phyloP scores from a whole-genome alignment of 2,329 filamentous ascomycete species.

The Monilinia fructicola region DNA sequence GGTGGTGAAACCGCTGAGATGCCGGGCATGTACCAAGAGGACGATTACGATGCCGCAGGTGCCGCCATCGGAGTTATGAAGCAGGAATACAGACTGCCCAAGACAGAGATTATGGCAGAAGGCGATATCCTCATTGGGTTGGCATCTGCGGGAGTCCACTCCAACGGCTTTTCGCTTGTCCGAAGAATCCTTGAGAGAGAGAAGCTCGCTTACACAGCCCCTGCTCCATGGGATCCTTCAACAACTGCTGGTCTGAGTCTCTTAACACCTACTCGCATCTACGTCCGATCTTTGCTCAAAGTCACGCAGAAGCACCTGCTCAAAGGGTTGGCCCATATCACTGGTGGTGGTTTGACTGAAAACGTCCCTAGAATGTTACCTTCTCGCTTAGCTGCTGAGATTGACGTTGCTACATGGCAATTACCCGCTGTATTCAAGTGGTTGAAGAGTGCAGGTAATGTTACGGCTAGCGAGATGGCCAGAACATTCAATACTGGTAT shows the following conservation, averaged over 20 bases:
- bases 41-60: constrained; percentile 91
- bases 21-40: constrained; percentile 82
- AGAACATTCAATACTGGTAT: constrained; percentile 93
- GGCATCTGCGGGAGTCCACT: constrained; percentile 84
- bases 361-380: constrained; percentile 96
- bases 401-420: constrained; percentile 75
- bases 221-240: constrained; percentile 71
- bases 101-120: constrained; percentile 69
- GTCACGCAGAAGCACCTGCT: constrained; percentile 63
- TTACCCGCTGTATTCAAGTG: constrained; percentile 80
- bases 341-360: constrained; percentile 86
- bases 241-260: constrained; percentile 71
- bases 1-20: constrained; percentile 98
- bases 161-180: constrained; percentile 96
- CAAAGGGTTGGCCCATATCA: constrained; percentile 96
- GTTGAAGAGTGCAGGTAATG: constrained; percentile 72
- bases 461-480: constrained; percentile 77
- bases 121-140: constrained; percentile 88
- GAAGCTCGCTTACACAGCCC: constrained; percentile 67
- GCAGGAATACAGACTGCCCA: constrained; percentile 68
- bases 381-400: constrained; percentile 70
- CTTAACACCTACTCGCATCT: constrained; percentile 88
- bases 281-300: constrained; percentile 78
- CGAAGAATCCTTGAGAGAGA: constrained; percentile 79
- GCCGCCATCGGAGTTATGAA: constrained; percentile 83